phyloP scores from a whole-genome alignment of 2,329 filamentous ascomycete species.

The Tricladium varicosporioides region DNA sequence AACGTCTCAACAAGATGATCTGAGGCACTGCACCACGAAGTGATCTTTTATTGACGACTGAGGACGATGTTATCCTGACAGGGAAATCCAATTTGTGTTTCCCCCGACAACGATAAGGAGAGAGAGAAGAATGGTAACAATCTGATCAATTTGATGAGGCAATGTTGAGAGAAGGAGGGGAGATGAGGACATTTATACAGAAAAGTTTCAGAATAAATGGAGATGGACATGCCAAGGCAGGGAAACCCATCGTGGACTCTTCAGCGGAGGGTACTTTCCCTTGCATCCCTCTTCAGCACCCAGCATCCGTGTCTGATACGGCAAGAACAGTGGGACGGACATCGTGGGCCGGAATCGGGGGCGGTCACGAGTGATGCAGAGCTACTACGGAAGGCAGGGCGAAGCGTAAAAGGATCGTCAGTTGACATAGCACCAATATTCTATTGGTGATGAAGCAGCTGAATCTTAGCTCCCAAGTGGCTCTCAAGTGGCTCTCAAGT shows the following conservation, averaged over 20 bases:
- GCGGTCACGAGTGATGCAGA: slow-evolving; percentile 2
- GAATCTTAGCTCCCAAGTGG: too few relatives aligned
- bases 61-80: slow-evolving; percentile 2
- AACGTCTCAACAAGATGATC: slow-evolving; percentile 17
- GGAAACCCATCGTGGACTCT: background rate
- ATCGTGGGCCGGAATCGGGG: background rate
- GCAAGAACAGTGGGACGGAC: background rate
- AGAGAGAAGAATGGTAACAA: background rate
- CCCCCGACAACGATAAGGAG: background rate
- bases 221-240: slow-evolving; percentile 2
- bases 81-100: background rate
- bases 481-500: too few relatives aligned
- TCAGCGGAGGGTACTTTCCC: too few relatives aligned
- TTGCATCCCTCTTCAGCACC: background rate
- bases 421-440: too few relatives aligned
- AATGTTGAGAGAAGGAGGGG: background rate
- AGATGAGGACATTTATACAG: background rate
- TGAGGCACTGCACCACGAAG: slow-evolving; percentile 25
- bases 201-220: background rate
- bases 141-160: slow-evolving; percentile 3
- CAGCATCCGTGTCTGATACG: background rate
- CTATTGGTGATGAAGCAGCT: too few relatives aligned
- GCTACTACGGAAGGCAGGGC: too few relatives aligned
- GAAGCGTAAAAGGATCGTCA: too few relatives aligned
- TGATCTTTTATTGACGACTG: slow-evolving; percentile 23